Evolutionary conservation across 116 monocot genomes (phyloP).

Genomic region (Posidonia oceanica): DNA sequence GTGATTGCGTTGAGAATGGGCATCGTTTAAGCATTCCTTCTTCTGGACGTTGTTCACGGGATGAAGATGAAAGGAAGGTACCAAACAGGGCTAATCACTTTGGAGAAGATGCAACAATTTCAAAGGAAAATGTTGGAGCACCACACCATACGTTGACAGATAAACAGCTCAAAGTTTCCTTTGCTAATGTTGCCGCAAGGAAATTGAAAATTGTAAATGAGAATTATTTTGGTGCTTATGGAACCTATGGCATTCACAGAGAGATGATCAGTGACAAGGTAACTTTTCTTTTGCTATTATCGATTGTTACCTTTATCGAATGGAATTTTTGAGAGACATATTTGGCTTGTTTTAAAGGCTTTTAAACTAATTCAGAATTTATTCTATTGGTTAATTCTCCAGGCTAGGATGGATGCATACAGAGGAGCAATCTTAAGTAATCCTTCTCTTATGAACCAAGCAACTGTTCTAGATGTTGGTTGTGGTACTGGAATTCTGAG

Average conservation of each 20-base stretch:
- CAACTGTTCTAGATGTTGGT: constrained; percentile 93
- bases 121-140: constrained; percentile 8
- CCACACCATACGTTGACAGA: constrained; percentile 15
- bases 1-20: not conserved
- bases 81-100: constrained; percentile 3
- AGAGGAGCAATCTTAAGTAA: constrained; percentile 67
- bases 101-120: not conserved
- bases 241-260: constrained; percentile 90
- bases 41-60: not conserved
- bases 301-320: not conserved
- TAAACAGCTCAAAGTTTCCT: constrained; percentile 33
- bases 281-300: not conserved
- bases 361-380: not conserved
- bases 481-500: constrained; percentile 98
- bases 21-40: not conserved
- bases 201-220: constrained; percentile 67
- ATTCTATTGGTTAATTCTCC: constrained; percentile 1
- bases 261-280: constrained; percentile 99
- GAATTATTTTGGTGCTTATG: constrained; percentile 80
- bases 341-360: not conserved
- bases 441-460: constrained; percentile 62
- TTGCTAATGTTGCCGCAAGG: constrained; percentile 49
- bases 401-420: constrained; percentile 91
- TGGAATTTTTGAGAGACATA: not conserved
- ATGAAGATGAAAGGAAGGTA: not conserved